These are phyloP conservation scores for Aegilops bicornis DNA, from an alignment of 176 grass and related monocot species.

Conservation along the genomic window DNA sequence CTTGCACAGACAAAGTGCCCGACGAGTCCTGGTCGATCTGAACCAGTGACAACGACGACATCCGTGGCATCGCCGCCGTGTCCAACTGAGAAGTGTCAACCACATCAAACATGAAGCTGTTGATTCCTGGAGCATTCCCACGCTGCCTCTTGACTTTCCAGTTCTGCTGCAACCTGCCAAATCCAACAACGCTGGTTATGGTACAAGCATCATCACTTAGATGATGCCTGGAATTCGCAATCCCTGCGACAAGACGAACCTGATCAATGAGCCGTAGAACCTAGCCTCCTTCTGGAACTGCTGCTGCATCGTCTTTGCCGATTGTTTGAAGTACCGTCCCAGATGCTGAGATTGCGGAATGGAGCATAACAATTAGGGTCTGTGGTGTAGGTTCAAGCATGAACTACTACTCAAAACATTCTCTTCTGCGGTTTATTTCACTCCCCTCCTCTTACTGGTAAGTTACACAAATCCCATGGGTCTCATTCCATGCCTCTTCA, in stretches of 20 bases:
- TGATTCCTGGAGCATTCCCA: slow-evolving; percentile 45
- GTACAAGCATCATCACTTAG: background rate
- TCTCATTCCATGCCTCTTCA: background rate
- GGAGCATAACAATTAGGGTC: slow-evolving; percentile 3
- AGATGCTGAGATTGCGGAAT: slow-evolving; percentile 56
- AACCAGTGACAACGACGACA: slow-evolving; percentile 50
- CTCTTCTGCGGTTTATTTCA: background rate
- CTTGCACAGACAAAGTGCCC: slow-evolving; percentile 78
- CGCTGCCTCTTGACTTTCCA: slow-evolving; percentile 96
- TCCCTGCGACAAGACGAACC: slow-evolving; percentile 38
- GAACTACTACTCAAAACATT: background rate
- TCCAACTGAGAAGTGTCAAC: slow-evolving; percentile 59
- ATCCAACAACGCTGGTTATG: background rate
- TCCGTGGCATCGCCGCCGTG: slow-evolving; percentile 35
- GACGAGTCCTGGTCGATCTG: slow-evolving; percentile 60
- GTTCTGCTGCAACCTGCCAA: slow-evolving; percentile 82
- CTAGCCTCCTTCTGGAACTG: slow-evolving; percentile 76
- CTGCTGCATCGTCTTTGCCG: slow-evolving; percentile 76
- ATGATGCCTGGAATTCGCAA: slow-evolving; percentile 4
- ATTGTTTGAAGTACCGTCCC: slow-evolving; percentile 87
- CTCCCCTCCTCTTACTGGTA: background rate
- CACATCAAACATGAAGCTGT: slow-evolving; percentile 84
- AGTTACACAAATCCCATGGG: too few species aligned
- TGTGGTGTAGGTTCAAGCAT: background rate
- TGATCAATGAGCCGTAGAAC: slow-evolving; percentile 68